Conservation (phyloP, 2,329 filamentous ascomycete genomes). For the Nemania diffusa region DNA sequence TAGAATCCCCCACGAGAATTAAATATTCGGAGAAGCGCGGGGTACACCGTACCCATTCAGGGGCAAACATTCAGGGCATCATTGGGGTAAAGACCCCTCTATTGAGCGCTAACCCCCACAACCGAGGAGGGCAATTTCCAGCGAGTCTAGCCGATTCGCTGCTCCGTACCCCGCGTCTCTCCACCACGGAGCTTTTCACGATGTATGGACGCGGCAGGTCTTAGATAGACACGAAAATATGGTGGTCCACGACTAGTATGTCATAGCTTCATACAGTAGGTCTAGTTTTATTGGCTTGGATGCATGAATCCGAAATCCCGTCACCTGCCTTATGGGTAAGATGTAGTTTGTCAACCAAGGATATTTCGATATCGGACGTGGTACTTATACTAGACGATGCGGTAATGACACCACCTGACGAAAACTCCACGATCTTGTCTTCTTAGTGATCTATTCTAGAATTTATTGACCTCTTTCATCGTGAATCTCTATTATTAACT, state of each 20-base stretch:
- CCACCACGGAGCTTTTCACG: conserved; percentile 1
- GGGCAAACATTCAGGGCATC: neutral
- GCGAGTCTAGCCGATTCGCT: conserved; percentile 36
- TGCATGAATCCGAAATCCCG: neutral
- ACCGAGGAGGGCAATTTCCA: conserved; percentile 40
- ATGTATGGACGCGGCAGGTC: neutral
- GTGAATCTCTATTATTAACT: neutral
- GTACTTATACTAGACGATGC: too few relatives aligned
- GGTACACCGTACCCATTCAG: too few relatives aligned
- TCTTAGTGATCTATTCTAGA: neutral
- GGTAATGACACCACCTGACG: conserved; percentile 7
- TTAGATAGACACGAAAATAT: neutral
- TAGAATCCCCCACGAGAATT: neutral
- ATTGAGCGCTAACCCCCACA: conserved; percentile 13
- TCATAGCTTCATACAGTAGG: neutral
- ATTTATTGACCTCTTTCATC: neutral
- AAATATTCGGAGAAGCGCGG: conserved; percentile 27
- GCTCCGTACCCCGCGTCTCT: conserved; percentile 20
- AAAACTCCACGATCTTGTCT: conserved; percentile 19
- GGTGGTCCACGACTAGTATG: neutral
- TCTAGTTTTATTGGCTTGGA: conserved; percentile 3
- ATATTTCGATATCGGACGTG: conserved; percentile 14
- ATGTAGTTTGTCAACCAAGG: neutral
- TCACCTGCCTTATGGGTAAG: neutral
- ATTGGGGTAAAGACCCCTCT: conserved; percentile 23